Percentiles rank a stretch among this genome's conserved stretches.
Evolutionary conservation across 176 grass and related monocot genomes (phyloP).

Genomic region (Musa troglodytarum): DNA sequence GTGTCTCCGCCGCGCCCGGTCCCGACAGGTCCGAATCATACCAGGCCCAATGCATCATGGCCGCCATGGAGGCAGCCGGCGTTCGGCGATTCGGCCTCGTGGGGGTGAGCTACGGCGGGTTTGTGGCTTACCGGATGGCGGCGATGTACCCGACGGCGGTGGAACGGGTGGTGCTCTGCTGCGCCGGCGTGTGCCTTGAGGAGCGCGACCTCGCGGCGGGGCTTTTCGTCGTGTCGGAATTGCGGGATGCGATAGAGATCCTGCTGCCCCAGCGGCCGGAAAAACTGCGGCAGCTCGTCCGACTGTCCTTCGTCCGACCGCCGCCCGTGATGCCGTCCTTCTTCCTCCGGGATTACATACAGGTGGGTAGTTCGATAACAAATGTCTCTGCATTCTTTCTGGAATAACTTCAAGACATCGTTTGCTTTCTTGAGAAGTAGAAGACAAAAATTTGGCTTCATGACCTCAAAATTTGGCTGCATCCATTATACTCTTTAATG

Average conservation of each 20-base stretch:
- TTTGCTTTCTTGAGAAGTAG: no score
- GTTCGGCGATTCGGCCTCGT: slow-evolving; percentile 41
- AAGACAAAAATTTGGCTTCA: no score
- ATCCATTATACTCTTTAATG: no score
- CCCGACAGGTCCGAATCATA: slow-evolving; percentile 62
- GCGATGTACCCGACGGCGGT: slow-evolving; percentile 60
- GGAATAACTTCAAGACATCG: background rate
- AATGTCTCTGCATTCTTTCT: background rate
- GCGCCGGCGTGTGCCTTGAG: slow-evolving; percentile 84
- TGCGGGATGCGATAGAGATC: slow-evolving; percentile 46
- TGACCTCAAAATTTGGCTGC: no score
- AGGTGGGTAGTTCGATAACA: slow-evolving; percentile 21
- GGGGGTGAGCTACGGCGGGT: slow-evolving; percentile 82
- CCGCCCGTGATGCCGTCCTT: slow-evolving; percentile 73
- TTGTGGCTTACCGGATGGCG: slow-evolving; percentile 67
- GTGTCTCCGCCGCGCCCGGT: slow-evolving; percentile 39
- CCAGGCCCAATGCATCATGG: slow-evolving; percentile 62
- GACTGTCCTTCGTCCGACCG: slow-evolving; percentile 62
- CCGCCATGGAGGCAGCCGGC: slow-evolving; percentile 50
- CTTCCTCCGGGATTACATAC: slow-evolving; percentile 87
- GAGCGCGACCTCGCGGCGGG: slow-evolving; percentile 60
- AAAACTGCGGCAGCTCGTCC: slow-evolving; percentile 63
- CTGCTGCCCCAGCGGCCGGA: slow-evolving; percentile 68
- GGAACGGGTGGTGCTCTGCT: slow-evolving; percentile 38
- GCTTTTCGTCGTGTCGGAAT: slow-evolving; percentile 51